Conservation (phyloP, 2,329 filamentous ascomycete genomes). For the Helotiales sp. region DNA sequence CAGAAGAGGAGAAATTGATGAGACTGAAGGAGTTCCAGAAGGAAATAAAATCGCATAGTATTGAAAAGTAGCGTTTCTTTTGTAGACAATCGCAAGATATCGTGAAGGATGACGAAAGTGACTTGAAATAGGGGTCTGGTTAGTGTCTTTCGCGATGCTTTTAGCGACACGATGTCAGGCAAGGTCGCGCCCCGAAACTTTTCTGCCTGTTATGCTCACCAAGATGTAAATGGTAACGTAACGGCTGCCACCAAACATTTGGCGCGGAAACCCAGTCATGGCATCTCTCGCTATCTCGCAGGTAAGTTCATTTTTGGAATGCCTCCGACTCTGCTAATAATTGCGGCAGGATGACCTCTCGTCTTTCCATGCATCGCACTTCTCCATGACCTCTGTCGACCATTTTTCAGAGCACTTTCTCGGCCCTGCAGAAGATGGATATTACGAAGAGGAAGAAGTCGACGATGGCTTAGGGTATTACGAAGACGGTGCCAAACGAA, state of each 20-base stretch:
- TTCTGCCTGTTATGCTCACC: neutral
- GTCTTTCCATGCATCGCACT: constrained; percentile 40
- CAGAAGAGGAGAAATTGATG: too few relatives aligned
- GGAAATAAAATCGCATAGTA: too few relatives aligned
- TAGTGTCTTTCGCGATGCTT: neutral
- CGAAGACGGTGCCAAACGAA: constrained; percentile 82
- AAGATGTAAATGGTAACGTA: neutral
- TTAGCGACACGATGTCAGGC: neutral
- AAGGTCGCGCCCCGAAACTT: neutral
- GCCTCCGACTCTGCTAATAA: constrained; percentile 16
- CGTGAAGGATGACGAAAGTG: too few relatives aligned
- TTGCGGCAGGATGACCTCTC: constrained; percentile 36
- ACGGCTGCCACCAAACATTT: neutral
- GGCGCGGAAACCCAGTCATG: constrained; percentile 15
- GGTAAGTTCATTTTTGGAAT: constrained; percentile 39
- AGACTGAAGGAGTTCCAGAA: too few relatives aligned
- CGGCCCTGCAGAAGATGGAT: constrained; percentile 55
- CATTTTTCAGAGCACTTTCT: constrained; percentile 61
- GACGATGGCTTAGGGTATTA: constrained; percentile 82
- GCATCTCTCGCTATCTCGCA: constrained; percentile 46
- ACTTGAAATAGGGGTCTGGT: neutral
- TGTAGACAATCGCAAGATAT: too few relatives aligned
- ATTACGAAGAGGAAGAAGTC: constrained; percentile 44
- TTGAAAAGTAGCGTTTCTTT: too few relatives aligned
- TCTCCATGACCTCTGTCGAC: constrained; percentile 43